Conservation (phyloP, 108 stramenopile species). For the Chaetoceros tenuissimus region DNA sequence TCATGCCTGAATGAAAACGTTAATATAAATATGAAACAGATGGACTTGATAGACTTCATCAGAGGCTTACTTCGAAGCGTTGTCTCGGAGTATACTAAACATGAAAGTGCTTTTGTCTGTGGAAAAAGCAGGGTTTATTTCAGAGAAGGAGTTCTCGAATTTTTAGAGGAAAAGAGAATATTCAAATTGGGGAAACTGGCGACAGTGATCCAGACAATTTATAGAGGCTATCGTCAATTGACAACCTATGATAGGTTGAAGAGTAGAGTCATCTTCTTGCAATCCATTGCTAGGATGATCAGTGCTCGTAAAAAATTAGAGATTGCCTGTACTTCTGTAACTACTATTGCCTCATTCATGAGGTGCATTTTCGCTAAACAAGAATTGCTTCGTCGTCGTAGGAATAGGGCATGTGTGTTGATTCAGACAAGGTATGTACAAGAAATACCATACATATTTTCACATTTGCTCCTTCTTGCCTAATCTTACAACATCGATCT, state of each 20-base stretch:
- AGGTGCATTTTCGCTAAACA: constrained; percentile 7
- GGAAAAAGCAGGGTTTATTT: constrained; percentile 87
- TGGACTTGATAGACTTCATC: constrained; percentile 27
- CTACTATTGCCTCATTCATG: constrained; percentile 2
- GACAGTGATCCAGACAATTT: constrained; percentile 37
- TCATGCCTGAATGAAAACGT: constrained; percentile 44
- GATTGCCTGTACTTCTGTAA: not conserved
- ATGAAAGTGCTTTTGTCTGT: constrained; percentile 44
- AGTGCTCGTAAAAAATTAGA: not conserved
- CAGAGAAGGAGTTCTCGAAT: constrained; percentile 78
- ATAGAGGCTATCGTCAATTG: no score
- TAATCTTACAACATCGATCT: not conserved
- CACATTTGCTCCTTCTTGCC: not conserved
- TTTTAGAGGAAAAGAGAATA: constrained; percentile 54
- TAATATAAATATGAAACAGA: constrained; percentile 35
- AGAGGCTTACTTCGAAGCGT: constrained; percentile 14
- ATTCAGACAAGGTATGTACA: not conserved
- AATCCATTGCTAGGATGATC: not conserved
- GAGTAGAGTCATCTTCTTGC: no score
- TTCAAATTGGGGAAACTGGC: constrained; percentile 37
- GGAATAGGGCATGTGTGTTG: not conserved
- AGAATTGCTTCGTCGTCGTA: constrained; percentile 1
- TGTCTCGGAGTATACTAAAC: constrained; percentile 28
- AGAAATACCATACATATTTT: not conserved
- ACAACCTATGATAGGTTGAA: no score